Percentiles rank a stretch among this genome's conserved stretches.
Conservation (phyloP, 768 basidiomycete genomes). For the Suillus cothurnatus region DNA sequence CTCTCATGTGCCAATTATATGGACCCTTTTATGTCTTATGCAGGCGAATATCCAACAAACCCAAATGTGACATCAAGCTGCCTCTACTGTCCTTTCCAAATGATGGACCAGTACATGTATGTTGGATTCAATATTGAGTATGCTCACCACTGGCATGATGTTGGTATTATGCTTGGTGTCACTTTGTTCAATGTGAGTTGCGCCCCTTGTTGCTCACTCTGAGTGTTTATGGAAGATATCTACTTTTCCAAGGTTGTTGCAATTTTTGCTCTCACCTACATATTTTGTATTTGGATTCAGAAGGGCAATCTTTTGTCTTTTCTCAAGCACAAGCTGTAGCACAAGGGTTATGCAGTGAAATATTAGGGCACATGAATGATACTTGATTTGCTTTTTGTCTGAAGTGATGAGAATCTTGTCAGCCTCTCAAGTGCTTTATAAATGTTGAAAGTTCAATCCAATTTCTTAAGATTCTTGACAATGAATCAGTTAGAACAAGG, state of each 20-base stretch:
- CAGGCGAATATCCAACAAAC: constrained; percentile 53
- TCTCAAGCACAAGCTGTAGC: not conserved
- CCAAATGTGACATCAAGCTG: constrained; percentile 41
- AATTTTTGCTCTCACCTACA: constrained; percentile 33
- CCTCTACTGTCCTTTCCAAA: constrained; percentile 56
- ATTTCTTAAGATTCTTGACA: too few relatives aligned
- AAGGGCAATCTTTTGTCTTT: constrained; percentile 11
- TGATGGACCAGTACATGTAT: constrained; percentile 54
- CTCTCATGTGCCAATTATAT: constrained; percentile 52
- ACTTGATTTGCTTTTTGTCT: too few relatives aligned
- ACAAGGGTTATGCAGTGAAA: not conserved
- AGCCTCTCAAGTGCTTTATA: too few relatives aligned
- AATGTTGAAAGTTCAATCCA: too few relatives aligned
- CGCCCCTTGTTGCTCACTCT: not conserved
- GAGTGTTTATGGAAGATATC: not conserved
- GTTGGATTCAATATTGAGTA: constrained; percentile 62
- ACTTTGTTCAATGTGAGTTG: constrained; percentile 46
- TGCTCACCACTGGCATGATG: constrained; percentile 47
- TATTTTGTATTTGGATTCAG: constrained; percentile 34
- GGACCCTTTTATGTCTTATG: constrained; percentile 38
- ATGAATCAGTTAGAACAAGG: too few relatives aligned
- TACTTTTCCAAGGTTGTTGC: constrained; percentile 24
- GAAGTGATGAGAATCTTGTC: too few relatives aligned
- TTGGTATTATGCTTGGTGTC: constrained; percentile 47
- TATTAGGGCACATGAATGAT: not conserved